These are phyloP conservation scores for Talaromyces sp. DNA, from an alignment of 2,329 filamentous ascomycete species.

Conservation along the genomic window DNA sequence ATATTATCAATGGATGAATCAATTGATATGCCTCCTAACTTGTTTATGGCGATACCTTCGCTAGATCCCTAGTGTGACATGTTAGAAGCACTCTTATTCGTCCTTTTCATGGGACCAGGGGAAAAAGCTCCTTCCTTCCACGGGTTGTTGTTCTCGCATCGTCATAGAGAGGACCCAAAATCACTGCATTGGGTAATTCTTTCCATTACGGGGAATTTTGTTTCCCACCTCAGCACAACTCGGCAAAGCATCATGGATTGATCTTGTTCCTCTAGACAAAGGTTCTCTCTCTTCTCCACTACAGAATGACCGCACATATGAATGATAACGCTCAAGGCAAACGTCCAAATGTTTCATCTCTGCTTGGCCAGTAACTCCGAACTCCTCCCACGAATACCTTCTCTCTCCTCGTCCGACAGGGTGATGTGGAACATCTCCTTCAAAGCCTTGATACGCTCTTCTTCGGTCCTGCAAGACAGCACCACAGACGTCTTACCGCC, in stretches of 20 bases:
- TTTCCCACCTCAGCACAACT: neutral
- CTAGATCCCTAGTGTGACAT: neutral
- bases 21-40: too few relatives aligned
- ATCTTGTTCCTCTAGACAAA: too few relatives aligned
- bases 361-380: neutral
- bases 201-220: neutral
- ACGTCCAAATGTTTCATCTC: neutral
- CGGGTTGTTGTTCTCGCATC: too few relatives aligned
- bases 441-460: slow-evolving; percentile 39
- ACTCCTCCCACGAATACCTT: neutral
- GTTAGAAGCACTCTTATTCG: too few relatives aligned
- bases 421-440: slow-evolving; percentile 41
- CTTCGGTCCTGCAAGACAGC: slow-evolving; percentile 36
- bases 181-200: neutral
- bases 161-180: neutral
- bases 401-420: slow-evolving; percentile 19
- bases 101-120: neutral
- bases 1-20: too few relatives aligned
- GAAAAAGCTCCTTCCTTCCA: neutral
- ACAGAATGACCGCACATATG: neutral
- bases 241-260: too few relatives aligned
- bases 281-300: neutral
- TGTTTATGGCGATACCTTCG: neutral
- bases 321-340: neutral
- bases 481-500: slow-evolving; percentile 37